Evolutionary conservation across 768 basidiomycete species (phyloP).

Genomic region (Tephrocybe rancida): DNA sequence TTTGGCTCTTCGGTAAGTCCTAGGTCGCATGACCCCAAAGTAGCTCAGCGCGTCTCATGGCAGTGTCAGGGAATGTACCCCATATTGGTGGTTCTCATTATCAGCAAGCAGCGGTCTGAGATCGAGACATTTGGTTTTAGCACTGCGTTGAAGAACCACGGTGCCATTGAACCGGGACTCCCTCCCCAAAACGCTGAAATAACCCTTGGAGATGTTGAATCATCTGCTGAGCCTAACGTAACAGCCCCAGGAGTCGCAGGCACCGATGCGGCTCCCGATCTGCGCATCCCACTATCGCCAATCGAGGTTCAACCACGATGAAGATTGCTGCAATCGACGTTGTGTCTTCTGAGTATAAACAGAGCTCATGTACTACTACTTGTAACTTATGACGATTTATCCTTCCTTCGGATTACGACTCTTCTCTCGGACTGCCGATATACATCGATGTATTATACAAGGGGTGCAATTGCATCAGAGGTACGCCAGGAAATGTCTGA

Average conservation of each 20-base stretch:
- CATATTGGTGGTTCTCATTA: neutral
- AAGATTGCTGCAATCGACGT: no score
- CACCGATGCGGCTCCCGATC: neutral
- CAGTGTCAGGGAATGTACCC: neutral
- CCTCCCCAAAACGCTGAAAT: neutral
- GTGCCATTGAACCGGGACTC: neutral
- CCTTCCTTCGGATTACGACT: no score
- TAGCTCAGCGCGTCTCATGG: no score
- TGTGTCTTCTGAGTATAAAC: no score
- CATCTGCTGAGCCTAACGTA: neutral
- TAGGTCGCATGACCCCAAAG: neutral
- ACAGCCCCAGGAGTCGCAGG: neutral
- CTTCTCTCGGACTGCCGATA: no score
- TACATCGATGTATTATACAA: no score
- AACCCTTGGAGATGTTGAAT: neutral
- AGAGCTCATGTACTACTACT: no score
- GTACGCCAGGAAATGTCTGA: no score
- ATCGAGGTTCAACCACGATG: no score
- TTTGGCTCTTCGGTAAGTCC: neutral
- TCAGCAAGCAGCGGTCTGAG: neutral
- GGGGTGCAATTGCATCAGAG: no score
- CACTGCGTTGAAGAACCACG: neutral
- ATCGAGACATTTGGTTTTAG: slow-evolving; percentile 1
- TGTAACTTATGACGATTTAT: no score
- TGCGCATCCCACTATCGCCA: no score